phyloP scores from a whole-genome alignment of 352 stramenopile genomes.

The Pythium phragmitis region DNA sequence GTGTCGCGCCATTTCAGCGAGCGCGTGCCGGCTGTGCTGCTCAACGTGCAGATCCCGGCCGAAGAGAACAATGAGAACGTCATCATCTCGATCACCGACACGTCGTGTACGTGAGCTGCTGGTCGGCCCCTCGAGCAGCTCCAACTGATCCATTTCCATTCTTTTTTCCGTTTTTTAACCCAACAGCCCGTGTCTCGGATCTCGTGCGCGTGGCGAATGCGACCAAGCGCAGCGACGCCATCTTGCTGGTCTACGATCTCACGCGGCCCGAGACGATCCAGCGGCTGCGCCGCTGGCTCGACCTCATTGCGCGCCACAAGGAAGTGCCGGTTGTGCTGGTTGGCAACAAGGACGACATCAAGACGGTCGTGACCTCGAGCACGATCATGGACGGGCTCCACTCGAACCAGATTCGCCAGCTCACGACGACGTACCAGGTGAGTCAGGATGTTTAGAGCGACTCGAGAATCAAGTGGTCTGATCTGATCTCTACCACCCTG shows the following conservation, averaged over 20 bases:
- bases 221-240: constrained; percentile 82
- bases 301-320: constrained; percentile 86
- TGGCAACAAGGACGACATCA: constrained; percentile 88
- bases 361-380: constrained; percentile 55
- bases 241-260: constrained; percentile 86
- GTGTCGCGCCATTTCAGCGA: constrained; percentile 88
- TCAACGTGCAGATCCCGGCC: constrained; percentile 87
- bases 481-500: not conserved
- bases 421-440: constrained; percentile 76
- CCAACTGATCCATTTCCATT: not conserved
- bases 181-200: constrained; percentile 68
- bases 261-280: constrained; percentile 85
- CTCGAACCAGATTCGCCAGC: constrained; percentile 64
- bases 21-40: constrained; percentile 82
- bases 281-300: constrained; percentile 77
- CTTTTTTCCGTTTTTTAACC: not conserved
- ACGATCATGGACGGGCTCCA: constrained; percentile 47
- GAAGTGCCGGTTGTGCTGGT: constrained; percentile 87
- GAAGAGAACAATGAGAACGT: constrained; percentile 90
- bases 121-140: not conserved
- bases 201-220: constrained; percentile 84
- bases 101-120: constrained; percentile 50
- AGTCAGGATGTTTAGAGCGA: not conserved
- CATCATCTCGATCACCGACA: constrained; percentile 89
- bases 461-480: not conserved